A percentile compares a stretch with the other conserved stretches of the same genome.
These are phyloP conservation scores for Areca catechu DNA, from an alignment of 176 grass and related monocot genomes.

Conservation along the genomic window DNA sequence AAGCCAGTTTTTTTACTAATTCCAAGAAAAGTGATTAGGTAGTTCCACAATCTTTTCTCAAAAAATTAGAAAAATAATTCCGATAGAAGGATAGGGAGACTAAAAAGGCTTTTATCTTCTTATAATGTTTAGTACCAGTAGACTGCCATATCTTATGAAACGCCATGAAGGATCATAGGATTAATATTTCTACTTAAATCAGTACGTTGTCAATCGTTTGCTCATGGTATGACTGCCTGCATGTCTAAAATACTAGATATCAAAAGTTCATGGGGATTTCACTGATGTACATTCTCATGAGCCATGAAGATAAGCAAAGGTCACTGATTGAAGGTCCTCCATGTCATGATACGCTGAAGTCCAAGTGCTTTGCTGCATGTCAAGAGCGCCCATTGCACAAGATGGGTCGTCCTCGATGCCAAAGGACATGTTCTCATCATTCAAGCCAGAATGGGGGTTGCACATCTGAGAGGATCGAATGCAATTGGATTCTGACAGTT, in stretches of 20 bases:
- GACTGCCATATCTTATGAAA: no score
- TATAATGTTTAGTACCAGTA: no score
- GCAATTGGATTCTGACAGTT: conserved; percentile 22
- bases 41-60: no score
- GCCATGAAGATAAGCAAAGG: conserved; percentile 59
- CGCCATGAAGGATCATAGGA: background rate
- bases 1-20: no score
- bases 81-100: no score
- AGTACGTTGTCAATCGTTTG: background rate
- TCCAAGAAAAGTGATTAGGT: no score
- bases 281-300: conserved; percentile 29
- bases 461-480: conserved; percentile 37
- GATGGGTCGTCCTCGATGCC: conserved; percentile 22
- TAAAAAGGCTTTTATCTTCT: no score
- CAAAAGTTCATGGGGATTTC: conserved; percentile 4
- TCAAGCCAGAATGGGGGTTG: background rate
- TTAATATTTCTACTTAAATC: background rate
- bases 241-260: background rate
- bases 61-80: no score
- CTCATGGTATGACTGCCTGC: background rate
- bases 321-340: conserved; percentile 70
- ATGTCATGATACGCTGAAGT: conserved; percentile 58
- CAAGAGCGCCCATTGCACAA: conserved; percentile 3
- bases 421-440: conserved; percentile 6
- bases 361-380: conserved; percentile 34